A percentile compares a stretch with the other conserved stretches of the same genome.
phyloP scores from a whole-genome alignment of 2,329 filamentous ascomycete genomes.

The Fusarium sarcochroum region DNA sequence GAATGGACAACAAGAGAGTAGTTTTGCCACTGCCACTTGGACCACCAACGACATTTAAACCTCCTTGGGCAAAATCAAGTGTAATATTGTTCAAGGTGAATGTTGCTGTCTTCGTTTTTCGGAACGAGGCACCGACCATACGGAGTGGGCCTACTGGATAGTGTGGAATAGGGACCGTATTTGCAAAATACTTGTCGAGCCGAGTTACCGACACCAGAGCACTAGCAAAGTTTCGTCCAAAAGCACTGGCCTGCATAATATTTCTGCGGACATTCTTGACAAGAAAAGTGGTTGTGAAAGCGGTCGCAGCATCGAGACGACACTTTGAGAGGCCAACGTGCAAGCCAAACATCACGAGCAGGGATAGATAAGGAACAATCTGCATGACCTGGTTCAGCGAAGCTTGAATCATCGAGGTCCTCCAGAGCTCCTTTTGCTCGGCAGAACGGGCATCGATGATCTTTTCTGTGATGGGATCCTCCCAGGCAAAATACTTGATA shows the following conservation, averaged over 20 bases:
- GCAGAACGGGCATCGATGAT: conserved; percentile 64
- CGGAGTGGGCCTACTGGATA: conserved; percentile 65
- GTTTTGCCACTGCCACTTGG: conserved; percentile 71
- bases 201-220: conserved; percentile 63
- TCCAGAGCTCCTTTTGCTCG: conserved; percentile 70
- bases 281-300: conserved; percentile 69
- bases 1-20: conserved; percentile 66
- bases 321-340: conserved; percentile 64
- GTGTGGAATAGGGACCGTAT: conserved; percentile 61
- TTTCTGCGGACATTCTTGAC: conserved; percentile 68
- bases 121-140: conserved; percentile 63
- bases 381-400: conserved; percentile 65
- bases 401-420: conserved; percentile 63
- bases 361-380: conserved; percentile 64
- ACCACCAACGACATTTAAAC: conserved; percentile 68
- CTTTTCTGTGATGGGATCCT: conserved; percentile 65
- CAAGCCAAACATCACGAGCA: conserved; percentile 68
- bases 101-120: conserved; percentile 63
- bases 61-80: conserved; percentile 66
- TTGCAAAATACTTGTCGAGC: conserved; percentile 68
- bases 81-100: conserved; percentile 65
- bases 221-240: conserved; percentile 55
- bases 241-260: conserved; percentile 63
- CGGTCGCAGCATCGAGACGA: conserved; percentile 67
- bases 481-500: conserved; percentile 74